Evolutionary conservation across 768 basidiomycete species (phyloP).

Genomic region (Phylloporus sp.): DNA sequence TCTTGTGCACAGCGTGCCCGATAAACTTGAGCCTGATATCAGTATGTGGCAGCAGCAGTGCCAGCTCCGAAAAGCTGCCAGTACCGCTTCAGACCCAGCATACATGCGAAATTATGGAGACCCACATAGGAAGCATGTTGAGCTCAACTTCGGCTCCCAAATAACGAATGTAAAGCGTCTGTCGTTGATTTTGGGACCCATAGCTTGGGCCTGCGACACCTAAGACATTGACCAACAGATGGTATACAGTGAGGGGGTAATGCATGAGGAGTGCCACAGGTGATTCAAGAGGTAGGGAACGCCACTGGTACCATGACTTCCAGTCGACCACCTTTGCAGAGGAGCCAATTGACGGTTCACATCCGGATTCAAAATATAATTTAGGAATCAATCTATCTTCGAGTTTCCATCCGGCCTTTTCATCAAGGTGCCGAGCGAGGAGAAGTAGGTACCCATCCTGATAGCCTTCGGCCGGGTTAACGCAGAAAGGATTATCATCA

Average conservation of each 20-base stretch:
- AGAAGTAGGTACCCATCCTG: conserved; percentile 34
- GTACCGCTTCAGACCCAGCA: background rate
- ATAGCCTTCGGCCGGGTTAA: conserved; percentile 21
- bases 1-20: conserved; percentile 30
- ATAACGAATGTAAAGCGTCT: conserved; percentile 33
- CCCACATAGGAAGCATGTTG: conserved; percentile 39
- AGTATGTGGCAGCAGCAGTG: conserved; percentile 41
- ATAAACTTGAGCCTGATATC: conserved; percentile 43
- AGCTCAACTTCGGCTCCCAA: conserved; percentile 40
- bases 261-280: conserved; percentile 44
- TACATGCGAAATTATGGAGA: background rate
- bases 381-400: conserved; percentile 33
- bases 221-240: conserved; percentile 35
- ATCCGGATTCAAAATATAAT: conserved; percentile 26
- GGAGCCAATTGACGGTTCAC: conserved; percentile 27
- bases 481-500: background rate
- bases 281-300: conserved; percentile 39
- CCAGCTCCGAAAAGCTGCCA: conserved; percentile 43
- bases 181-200: conserved; percentile 21
- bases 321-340: conserved; percentile 34
- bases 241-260: conserved; percentile 41
- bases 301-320: conserved; percentile 45
- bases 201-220: conserved; percentile 25
- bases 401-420: conserved; percentile 36
- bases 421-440: conserved; percentile 28